Evolutionary conservation across 2,329 filamentous ascomycete species (phyloP).

Genomic region (Stachybotrys chlorohalonatus): DNA sequence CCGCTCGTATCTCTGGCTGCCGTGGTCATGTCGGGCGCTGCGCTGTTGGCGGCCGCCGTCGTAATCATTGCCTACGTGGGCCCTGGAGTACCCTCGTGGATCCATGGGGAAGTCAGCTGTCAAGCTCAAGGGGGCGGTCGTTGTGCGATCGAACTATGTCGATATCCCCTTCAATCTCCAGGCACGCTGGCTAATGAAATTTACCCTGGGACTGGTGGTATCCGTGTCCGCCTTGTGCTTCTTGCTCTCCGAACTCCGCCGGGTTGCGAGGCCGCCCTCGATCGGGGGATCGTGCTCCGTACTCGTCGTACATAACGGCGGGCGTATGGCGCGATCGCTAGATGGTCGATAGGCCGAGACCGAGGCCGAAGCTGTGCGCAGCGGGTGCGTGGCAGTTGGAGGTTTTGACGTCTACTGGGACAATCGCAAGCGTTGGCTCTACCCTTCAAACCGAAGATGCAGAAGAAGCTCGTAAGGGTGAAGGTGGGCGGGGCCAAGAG

Average conservation of each 20-base stretch:
- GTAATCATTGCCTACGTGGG: conserved; percentile 16
- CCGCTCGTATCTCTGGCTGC: conserved; percentile 5
- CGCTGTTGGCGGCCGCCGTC: no score
- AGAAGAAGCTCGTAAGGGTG: no score
- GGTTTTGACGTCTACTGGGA: no score
- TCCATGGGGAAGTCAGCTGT: conserved; percentile 36
- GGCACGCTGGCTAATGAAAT: conserved; percentile 8
- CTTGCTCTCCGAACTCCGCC: conserved; percentile 8
- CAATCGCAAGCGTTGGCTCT: no score
- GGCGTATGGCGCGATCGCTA: background rate
- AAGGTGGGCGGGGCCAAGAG: no score
- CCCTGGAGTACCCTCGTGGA: conserved; percentile 33
- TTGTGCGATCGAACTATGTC: background rate
- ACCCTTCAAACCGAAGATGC: no score
- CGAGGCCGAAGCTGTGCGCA: background rate
- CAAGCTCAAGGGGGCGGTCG: conserved; percentile 21
- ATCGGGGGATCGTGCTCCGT: conserved; percentile 21
- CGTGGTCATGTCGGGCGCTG: no score
- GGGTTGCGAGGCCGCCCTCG: conserved; percentile 12
- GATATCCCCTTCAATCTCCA: background rate
- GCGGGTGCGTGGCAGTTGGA: background rate
- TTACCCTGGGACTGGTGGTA: conserved; percentile 43
- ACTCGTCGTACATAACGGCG: conserved; percentile 35
- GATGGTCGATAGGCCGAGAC: background rate
- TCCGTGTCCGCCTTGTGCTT: conserved; percentile 25